phyloP scores from a whole-genome alignment of 176 grass and related monocot genomes.

The Oryza meyeriana region DNA sequence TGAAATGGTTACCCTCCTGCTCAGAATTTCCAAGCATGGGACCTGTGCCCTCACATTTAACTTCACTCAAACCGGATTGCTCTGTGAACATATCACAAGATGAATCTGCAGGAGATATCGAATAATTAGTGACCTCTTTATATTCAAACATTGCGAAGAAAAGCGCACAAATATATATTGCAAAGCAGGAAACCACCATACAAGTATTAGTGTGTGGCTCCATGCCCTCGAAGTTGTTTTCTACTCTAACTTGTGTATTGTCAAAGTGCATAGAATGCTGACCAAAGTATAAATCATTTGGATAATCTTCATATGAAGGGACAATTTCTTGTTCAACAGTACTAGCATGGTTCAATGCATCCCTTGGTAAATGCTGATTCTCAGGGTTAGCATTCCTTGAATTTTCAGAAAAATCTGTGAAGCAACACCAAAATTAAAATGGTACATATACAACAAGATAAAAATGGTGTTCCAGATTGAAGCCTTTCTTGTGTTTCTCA shows the following conservation, averaged over 20 bases:
- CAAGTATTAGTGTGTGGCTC: constrained; percentile 33
- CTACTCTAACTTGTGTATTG: constrained; percentile 33
- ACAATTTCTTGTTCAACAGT: constrained; percentile 32
- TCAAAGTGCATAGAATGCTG: constrained; percentile 33
- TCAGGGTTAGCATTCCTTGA: constrained; percentile 26
- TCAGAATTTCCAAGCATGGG: constrained; percentile 31
- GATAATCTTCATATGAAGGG: constrained; percentile 21
- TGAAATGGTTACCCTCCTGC: constrained; percentile 37
- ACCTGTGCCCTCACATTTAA: constrained; percentile 29
- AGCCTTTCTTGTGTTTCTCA: constrained; percentile 11
- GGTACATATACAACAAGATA: neutral
- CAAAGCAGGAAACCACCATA: constrained; percentile 12
- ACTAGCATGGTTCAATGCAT: constrained; percentile 30
- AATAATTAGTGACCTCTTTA: constrained; percentile 10
- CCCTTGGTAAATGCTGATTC: constrained; percentile 25
- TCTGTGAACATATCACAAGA: constrained; percentile 29
- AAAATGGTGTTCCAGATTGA: neutral
- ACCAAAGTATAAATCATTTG: constrained; percentile 32
- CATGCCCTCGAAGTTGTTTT: constrained; percentile 12
- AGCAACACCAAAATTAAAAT: constrained; percentile 1
- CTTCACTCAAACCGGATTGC: constrained; percentile 48
- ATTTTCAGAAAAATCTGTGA: constrained; percentile 33
- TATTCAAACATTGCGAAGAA: neutral
- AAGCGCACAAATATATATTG: neutral
- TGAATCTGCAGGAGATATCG: constrained; percentile 42